Evolutionary conservation across 192 early-diverging fungal species (phyloP).

Genomic region (Kickxella alabastrina): DNA sequence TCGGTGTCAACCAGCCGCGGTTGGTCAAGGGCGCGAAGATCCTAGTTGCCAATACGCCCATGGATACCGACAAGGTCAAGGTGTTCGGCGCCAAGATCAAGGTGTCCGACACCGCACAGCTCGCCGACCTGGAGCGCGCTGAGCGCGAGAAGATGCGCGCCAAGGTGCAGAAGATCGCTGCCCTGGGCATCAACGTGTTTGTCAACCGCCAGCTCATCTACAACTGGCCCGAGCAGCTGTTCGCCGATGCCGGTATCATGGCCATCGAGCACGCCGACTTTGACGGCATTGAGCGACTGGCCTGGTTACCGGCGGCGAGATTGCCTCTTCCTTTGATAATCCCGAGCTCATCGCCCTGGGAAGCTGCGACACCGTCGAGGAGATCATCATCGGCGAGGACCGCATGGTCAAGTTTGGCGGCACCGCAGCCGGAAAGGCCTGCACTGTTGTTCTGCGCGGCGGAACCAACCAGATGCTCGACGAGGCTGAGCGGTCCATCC

Average conservation of each 20-base stretch:
- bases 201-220: conserved; percentile 99
- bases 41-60: conserved; percentile 97
- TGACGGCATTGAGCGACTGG: conserved; percentile 94
- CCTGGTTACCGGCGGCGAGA: conserved; percentile 98
- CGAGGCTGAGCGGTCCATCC: conserved; percentile 95
- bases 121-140: conserved; percentile 97
- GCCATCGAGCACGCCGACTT: conserved; percentile 99
- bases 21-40: conserved; percentile 93
- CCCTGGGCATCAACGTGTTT: conserved; percentile 97
- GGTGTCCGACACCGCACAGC: conserved; percentile 94
- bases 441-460: conserved; percentile 96
- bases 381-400: conserved; percentile 98
- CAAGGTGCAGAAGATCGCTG: conserved; percentile 98
- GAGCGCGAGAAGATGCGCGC: conserved; percentile 98
- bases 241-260: conserved; percentile 95
- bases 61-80: conserved; percentile 99
- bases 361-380: conserved; percentile 94
- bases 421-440: conserved; percentile 92
- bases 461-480: conserved; percentile 93
- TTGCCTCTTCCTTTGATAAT: conserved; percentile 97
- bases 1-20: conserved; percentile 97
- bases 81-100: conserved; percentile 97
- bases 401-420: conserved; percentile 96
- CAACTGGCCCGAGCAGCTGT: conserved; percentile 99
- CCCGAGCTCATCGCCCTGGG: conserved; percentile 95